Percentiles rank a stretch among this genome's conserved stretches.
Conservation (phyloP, 345 rosid genomes). For the Linum usitatissimum region DNA sequence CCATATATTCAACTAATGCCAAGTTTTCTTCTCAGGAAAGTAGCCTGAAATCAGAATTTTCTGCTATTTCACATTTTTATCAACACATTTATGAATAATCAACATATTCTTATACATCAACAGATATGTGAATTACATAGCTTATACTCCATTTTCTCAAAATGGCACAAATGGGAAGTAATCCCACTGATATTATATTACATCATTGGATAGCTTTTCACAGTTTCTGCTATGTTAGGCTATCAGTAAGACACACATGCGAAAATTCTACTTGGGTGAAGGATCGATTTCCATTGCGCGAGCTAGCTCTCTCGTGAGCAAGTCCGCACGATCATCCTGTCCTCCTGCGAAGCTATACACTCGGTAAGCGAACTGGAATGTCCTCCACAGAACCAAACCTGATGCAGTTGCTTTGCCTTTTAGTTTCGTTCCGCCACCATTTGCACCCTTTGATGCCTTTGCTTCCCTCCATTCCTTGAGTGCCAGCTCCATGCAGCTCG, state of each 20-base stretch:
- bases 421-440: conserved; percentile 10
- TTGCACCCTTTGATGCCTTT: not conserved
- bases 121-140: not conserved
- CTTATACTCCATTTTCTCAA: no score
- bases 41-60: not conserved
- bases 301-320: not conserved
- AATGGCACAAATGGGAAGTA: no score
- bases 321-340: not conserved
- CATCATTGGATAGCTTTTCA: no score
- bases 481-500: conserved; percentile 4
- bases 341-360: not conserved
- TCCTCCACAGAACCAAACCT: not conserved
- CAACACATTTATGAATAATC: not conserved
- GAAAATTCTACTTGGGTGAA: not conserved
- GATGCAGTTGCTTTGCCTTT: not conserved
- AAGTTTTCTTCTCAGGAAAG: not conserved
- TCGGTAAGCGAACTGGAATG: not conserved
- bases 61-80: not conserved
- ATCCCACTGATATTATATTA: no score
- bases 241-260: not conserved
- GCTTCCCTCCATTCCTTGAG: conserved; percentile 8
- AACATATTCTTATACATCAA: not conserved
- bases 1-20: not conserved
- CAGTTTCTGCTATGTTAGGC: not conserved
- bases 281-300: not conserved